phyloP scores from a whole-genome alignment of 108 stramenopile genomes.

The Heterococcus sp. region DNA sequence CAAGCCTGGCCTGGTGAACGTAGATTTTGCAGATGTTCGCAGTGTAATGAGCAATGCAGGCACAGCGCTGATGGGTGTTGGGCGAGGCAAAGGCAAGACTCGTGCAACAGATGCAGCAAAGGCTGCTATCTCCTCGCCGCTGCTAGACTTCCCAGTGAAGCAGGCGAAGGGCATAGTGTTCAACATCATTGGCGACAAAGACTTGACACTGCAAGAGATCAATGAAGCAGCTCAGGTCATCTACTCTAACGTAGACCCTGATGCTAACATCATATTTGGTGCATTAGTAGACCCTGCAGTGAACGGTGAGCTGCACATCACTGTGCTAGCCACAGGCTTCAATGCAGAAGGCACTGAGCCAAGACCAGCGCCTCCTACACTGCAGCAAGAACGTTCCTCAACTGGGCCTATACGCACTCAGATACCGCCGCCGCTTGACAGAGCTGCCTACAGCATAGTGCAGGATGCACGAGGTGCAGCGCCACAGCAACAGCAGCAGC shows the following conservation, averaged over 20 bases:
- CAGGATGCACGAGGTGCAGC: neutral
- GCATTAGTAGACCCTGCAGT: constrained; percentile 64
- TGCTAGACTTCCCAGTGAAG: constrained; percentile 78
- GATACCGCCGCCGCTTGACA: neutral
- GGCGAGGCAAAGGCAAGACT: constrained; percentile 61
- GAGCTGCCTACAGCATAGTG: neutral
- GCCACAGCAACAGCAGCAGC: too few relatives aligned
- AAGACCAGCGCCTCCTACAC: neutral
- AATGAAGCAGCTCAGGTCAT: constrained; percentile 75
- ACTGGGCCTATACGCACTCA: neutral
- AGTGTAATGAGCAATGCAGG: constrained; percentile 83
- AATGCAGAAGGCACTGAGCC: constrained; percentile 12
- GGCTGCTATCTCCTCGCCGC: constrained; percentile 79
- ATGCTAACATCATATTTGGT: constrained; percentile 81
- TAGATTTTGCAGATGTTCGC: constrained; percentile 88
- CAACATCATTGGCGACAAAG: constrained; percentile 80
- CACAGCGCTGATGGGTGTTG: constrained; percentile 86
- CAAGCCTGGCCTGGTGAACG: constrained; percentile 80
- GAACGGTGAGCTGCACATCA: constrained; percentile 27
- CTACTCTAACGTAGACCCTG: constrained; percentile 72
- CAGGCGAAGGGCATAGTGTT: constrained; percentile 85
- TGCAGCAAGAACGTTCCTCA: neutral
- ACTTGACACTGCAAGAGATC: constrained; percentile 79
- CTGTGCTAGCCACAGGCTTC: constrained; percentile 30
- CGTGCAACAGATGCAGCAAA: constrained; percentile 82